Evolutionary conservation across 352 stramenopile species (phyloP).

Genomic region (Hyaloperonospora arabidopsidis): DNA sequence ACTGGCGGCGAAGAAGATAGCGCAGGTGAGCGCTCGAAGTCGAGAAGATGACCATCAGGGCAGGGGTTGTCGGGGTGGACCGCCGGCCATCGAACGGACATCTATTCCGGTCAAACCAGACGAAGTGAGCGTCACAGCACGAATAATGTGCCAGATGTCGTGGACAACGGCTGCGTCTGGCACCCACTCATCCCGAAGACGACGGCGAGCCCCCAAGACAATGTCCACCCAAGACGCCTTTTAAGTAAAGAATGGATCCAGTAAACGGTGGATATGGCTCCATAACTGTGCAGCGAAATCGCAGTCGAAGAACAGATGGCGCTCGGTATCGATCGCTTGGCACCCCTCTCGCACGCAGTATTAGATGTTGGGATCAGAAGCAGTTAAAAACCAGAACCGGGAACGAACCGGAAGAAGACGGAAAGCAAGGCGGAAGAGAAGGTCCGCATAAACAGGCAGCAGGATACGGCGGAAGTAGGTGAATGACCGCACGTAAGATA

Average conservation of each 20-base stretch:
- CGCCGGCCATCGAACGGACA: neutral
- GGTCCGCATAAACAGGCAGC: neutral
- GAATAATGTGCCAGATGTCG: neutral
- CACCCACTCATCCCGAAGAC: neutral
- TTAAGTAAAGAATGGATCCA: neutral
- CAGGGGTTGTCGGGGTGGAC: neutral
- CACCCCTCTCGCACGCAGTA: neutral
- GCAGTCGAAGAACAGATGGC: conserved; percentile 11
- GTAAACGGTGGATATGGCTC: neutral
- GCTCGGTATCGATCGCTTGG: neutral
- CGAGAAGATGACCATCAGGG: neutral
- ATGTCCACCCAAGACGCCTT: neutral
- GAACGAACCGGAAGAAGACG: conserved; percentile 7
- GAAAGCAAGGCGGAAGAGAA: conserved; percentile 5
- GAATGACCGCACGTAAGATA: too few species aligned
- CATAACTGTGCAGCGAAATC: conserved; percentile 4
- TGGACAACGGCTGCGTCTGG: neutral
- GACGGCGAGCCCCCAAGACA: neutral
- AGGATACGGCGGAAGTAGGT: too few species aligned
- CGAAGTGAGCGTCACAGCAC: neutral
- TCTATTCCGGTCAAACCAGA: neutral
- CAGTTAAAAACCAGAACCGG: conserved; percentile 3
- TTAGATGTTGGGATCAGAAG: neutral
- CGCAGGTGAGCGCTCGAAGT: neutral
- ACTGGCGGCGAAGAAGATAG: too few species aligned